Conservation (phyloP, 2,329 filamentous ascomycete genomes). For the Phialophora chinensis region DNA sequence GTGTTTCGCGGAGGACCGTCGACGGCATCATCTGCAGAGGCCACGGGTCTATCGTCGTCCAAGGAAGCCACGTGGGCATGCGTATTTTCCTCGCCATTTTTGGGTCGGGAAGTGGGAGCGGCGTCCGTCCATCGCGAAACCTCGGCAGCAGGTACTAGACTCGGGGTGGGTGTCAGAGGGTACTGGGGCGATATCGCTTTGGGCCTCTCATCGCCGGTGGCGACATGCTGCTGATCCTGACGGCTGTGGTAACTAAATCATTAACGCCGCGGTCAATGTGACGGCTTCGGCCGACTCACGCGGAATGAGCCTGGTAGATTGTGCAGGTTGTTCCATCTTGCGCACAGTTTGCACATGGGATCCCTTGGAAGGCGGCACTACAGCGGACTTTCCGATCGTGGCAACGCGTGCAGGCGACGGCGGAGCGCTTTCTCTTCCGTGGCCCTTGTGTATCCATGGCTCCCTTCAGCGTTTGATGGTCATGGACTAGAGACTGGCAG, state of each 20-base stretch:
- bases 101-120: not conserved
- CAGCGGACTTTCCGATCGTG: slow-evolving; percentile 45
- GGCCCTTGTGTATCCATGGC: slow-evolving; percentile 11
- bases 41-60: not conserved
- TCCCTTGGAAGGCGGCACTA: slow-evolving; percentile 43
- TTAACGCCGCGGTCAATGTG: not conserved
- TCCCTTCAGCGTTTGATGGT: not conserved
- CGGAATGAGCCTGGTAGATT: slow-evolving; percentile 24
- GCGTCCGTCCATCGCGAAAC: slow-evolving; percentile 3
- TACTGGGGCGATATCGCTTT: slow-evolving; percentile 13
- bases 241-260: slow-evolving; percentile 4
- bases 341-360: slow-evolving; percentile 58
- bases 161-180: slow-evolving; percentile 24
- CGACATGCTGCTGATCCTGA: slow-evolving; percentile 4
- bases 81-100: not conserved
- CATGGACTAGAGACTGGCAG: not conserved
- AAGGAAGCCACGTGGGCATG: slow-evolving; percentile 3
- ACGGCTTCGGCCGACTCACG: slow-evolving; percentile 15
- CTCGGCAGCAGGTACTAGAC: slow-evolving; percentile 18
- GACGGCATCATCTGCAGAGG: not conserved
- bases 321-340: slow-evolving; percentile 30
- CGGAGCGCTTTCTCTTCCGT: slow-evolving; percentile 41
- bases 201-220: not conserved
- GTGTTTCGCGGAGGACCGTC: slow-evolving; percentile 2
- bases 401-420: slow-evolving; percentile 45